Base-by-base conservation (phyloP, 306 rosid species). In the Psophocarpus tetragonolobus region DNA sequence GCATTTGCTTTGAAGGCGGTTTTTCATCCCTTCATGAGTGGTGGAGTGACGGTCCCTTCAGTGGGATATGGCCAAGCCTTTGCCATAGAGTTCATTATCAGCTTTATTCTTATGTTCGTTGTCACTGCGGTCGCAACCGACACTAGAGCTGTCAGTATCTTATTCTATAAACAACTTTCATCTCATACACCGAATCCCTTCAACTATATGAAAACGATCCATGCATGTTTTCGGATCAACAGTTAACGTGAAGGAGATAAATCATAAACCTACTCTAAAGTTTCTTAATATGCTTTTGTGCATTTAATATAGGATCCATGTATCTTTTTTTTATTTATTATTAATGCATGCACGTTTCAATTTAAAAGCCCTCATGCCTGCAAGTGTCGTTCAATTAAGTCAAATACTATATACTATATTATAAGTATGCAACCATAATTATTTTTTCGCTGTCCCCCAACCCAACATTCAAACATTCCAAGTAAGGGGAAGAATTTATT, bases 41-140 rank as follows among this genome's bases (percentile, higher is more conserved):
- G 91, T 15, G 96, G 93, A 45, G 94, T 90, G 8, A 90, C 96
- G 5, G 94, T 90, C 77, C 92, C 94, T 85, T 87, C 96, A 0
- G 90, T 82, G 17, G 84, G 75, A 74, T 73, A 83, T 68, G 90
- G 88, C 1, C 90, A 88, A 78, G 93, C 96, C 62, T 90, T 92
- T 80, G 90, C 90, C 68, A 69, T 89, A 65, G 96, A 92, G 79
- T 87, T 90, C 78, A 83, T 88, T 69, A 89, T 92, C 73, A 78
- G 83, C 84, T 92, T 90, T 80, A 90, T 88, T 86, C 96, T 92
- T 78, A 92, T 90, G 96, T 92, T 92, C 62, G 96, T 92, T 41
- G 84, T 87, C 83, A 92, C 97, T 30, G 97, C 88, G 0, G 92
- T 92, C 0, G 91, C 97, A 81, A 92, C 91, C 67, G 96, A 89